Base-by-base conservation (phyloP, 805 yeast genomes). In the Candida tallmaniae region DNA sequence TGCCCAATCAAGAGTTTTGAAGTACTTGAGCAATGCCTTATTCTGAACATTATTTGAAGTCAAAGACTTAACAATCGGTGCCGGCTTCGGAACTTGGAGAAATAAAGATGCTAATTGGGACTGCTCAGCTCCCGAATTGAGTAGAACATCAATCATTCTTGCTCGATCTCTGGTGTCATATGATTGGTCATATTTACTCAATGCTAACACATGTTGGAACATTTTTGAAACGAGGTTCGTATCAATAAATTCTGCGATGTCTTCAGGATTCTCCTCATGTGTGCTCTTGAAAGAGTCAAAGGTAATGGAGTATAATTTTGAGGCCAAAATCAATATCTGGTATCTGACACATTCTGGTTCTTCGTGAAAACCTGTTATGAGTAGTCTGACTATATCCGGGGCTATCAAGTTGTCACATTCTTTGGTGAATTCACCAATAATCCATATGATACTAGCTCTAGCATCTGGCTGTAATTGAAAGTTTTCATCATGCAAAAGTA, bases 101-200 rank as follows among this genome's bases (percentile, higher is more conserved):
- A 87, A 64, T 23, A 86, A 63, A 2, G 79, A 67, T 0, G 89
- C 89, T 42, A 86, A 62, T 39, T 81, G 79, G 15, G 70, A 68
- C 34, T 76, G 48, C 41, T 40, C 49, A 23, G 38, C 38, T 10
- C 61, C 63, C 12, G 48, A 70, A 20, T 73, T 70, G 31, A 87
- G 62, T 3, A 90, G 60, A 0, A 86, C 73, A 16, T 74, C 63
- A 19, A 86, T 65, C 61, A 81, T 69, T 45, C 98, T 69, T 0
- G 96, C 87, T 39, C 90, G 70, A 52, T 93, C 97, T 40, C 97
- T 70, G 1, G 85, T 74, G 51, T 86, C 96, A 46, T 77, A 76
- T 3, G 76, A 73, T 5, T 70, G 65, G 54, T 93, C 99, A 52
- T 79, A 84, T 42, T 80, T 77, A 9, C 84, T 74, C 31, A 86